Conservation (phyloP, 2,329 filamentous ascomycete species). For the Ceratocystis lukuohia region DNA sequence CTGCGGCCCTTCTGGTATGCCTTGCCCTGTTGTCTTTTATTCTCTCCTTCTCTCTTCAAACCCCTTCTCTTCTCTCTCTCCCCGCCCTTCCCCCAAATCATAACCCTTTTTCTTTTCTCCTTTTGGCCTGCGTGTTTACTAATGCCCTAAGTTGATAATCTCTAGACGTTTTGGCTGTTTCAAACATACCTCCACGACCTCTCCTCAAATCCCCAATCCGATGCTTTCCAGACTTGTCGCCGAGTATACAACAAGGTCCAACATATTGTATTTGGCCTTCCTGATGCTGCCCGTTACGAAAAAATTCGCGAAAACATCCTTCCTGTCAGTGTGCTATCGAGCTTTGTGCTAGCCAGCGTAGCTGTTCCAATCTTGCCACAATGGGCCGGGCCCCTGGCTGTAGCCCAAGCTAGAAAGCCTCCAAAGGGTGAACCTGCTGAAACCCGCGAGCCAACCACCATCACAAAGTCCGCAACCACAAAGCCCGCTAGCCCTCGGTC, state of each 20-base stretch:
- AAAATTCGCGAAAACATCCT: constrained; percentile 72
- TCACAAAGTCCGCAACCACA: constrained; percentile 53
- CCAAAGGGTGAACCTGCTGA: constrained; percentile 35
- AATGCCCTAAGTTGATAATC: constrained; percentile 5
- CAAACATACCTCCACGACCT: constrained; percentile 79
- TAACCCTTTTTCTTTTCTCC: not conserved
- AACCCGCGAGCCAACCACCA: constrained; percentile 36
- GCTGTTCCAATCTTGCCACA: constrained; percentile 62
- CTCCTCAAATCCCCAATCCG: constrained; percentile 57
- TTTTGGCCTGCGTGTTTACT: not conserved
- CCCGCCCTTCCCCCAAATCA: not conserved
- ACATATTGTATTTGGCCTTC: constrained; percentile 69
- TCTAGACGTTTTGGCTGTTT: constrained; percentile 77
- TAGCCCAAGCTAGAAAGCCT: constrained; percentile 68
- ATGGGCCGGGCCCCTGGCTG: constrained; percentile 66
- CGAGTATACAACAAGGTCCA: constrained; percentile 81
- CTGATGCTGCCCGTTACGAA: constrained; percentile 54
- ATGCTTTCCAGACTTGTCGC: constrained; percentile 68
- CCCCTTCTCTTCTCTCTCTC: not conserved
- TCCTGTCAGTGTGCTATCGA: constrained; percentile 67
- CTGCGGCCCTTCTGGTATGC: constrained; percentile 64
- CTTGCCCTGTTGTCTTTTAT: constrained; percentile 19
- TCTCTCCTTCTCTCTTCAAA: constrained; percentile 2
- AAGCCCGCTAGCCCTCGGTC: constrained; percentile 37
- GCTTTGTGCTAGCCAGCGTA: constrained; percentile 64